Evolutionary conservation across 1,284 basidiomycete species (phyloP), one percentile per base, ranked within the genome.

Genomic region (Pseudozyma tsukubaensis): DNA sequence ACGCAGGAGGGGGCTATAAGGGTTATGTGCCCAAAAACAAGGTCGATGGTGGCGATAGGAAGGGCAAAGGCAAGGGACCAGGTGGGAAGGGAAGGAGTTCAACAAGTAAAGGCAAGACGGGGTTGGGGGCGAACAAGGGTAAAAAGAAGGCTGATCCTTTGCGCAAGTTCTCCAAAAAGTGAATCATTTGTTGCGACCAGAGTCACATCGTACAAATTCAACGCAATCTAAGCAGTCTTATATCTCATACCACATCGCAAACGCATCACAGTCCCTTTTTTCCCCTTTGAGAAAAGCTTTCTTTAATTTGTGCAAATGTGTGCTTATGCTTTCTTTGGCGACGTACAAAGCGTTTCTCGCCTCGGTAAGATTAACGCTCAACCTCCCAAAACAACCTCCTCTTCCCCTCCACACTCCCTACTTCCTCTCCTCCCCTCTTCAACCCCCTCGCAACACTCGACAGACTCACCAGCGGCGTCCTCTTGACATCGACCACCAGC

Each of bases 121-220:
- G n/a, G n/a, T n/a, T n/a, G n/a, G n/a, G n/a, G n/a, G n/a, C n/a
- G n/a, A n/a, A 16, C 0, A 64, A 56, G 37, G 29, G 36, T 4
- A 64, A 51, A 21, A 80, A 76, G 60, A 77, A 77, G 52, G 54
- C 53, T n/a, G 78, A 80, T 48, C 78, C 78, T 8, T 44, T 80
- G 49, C 32, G 71, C 11, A 79, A 79, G 55, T 78, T 78, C 42
- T 69, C 73, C 19, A 74, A 69, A 34, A 76, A 76, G 57, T 69
- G 65, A 18, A 55, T 9, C 9, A 16, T 37, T n/a, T n/a, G n/a
- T n/a, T n/a, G n/a, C n/a, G n/a, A n/a, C 11, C 3, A 21, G 3
- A 34, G 16, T 16, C 36, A 40, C 37, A 5, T 29, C 39, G 11
- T 37, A 2, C 32, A 34, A 36, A 19, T 16, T 36, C 35, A 36